A percentile compares a stretch with the other conserved stretches of the same genome.
These are phyloP conservation scores for Penicillium sp. DNA, from an alignment of 2,329 filamentous ascomycete genomes.

Conservation along the genomic window DNA sequence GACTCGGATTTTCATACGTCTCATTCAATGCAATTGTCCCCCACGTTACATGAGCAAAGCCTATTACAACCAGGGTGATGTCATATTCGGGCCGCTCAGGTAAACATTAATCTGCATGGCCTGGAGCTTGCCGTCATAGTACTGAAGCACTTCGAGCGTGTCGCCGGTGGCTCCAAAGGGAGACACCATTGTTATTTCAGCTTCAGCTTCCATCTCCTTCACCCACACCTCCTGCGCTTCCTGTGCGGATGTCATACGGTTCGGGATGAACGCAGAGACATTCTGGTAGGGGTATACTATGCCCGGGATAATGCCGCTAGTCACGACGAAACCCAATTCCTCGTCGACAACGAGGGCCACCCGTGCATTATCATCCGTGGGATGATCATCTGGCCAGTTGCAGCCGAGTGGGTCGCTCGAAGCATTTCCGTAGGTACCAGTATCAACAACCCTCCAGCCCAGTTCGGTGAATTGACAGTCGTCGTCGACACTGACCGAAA, in stretches of 20 bases:
- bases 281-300: constrained; percentile 7
- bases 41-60: neutral
- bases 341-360: constrained; percentile 5
- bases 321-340: constrained; percentile 6
- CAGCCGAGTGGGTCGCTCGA: constrained; percentile 1
- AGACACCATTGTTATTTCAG: neutral
- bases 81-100: constrained; percentile 6
- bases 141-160: constrained; percentile 8
- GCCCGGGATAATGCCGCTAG: constrained; percentile 4
- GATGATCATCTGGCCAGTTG: constrained; percentile 2
- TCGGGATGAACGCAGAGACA: constrained; percentile 9
- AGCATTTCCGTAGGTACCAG: constrained; percentile 3
- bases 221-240: constrained; percentile 7
- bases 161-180: constrained; percentile 3
- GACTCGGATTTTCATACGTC: neutral
- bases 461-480: constrained; percentile 6
- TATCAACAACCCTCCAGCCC: constrained; percentile 6
- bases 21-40: neutral
- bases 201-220: neutral
- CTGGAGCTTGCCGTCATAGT: constrained; percentile 4
- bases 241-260: constrained; percentile 2
- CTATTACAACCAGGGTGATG: constrained; percentile 3
- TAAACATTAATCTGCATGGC: constrained; percentile 11
- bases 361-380: constrained; percentile 3
- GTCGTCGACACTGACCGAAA: neutral